Percentiles rank a stretch among this genome's conserved stretches.
phyloP scores from a whole-genome alignment of 768 basidiomycete species.

The Mycena amicta region DNA sequence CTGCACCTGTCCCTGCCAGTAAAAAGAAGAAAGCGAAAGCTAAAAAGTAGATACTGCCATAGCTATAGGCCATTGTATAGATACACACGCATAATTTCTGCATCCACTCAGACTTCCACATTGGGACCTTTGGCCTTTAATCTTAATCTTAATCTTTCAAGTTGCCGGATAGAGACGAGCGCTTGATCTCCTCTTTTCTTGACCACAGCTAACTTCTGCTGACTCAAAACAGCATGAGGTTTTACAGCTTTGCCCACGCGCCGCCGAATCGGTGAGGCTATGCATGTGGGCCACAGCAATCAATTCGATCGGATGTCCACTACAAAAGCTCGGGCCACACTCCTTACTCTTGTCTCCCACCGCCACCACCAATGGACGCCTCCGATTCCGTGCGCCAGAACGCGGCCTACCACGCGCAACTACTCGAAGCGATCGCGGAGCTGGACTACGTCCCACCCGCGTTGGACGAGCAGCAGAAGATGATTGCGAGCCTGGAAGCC shows the following conservation, averaged over 20 bases:
- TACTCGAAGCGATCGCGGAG: slow-evolving; percentile 36
- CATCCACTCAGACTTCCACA: background rate
- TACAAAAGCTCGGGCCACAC: background rate
- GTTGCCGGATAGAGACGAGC: no score
- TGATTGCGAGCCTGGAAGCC: slow-evolving; percentile 37
- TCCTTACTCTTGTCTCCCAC: background rate
- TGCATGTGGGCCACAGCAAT: no score
- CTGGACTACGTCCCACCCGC: slow-evolving; percentile 45
- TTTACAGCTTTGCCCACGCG: no score
- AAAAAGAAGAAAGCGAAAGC: background rate
- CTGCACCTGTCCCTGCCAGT: background rate
- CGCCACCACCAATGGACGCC: slow-evolving; percentile 26
- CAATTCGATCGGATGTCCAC: no score
- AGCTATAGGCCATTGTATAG: no score
- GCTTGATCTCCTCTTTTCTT: no score
- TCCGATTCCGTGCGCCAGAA: slow-evolving; percentile 39
- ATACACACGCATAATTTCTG: background rate
- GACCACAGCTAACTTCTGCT: background rate
- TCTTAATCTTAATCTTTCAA: no score
- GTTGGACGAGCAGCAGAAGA: slow-evolving; percentile 36
- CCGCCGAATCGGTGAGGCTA: no score
- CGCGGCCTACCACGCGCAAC: slow-evolving; percentile 39
- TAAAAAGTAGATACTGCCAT: background rate
- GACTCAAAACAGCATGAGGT: background rate
- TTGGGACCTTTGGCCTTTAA: no score